A percentile compares a stretch with the other conserved stretches of the same genome.
Evolutionary conservation across 345 rosid species (phyloP).

Genomic region (Populus alba): DNA sequence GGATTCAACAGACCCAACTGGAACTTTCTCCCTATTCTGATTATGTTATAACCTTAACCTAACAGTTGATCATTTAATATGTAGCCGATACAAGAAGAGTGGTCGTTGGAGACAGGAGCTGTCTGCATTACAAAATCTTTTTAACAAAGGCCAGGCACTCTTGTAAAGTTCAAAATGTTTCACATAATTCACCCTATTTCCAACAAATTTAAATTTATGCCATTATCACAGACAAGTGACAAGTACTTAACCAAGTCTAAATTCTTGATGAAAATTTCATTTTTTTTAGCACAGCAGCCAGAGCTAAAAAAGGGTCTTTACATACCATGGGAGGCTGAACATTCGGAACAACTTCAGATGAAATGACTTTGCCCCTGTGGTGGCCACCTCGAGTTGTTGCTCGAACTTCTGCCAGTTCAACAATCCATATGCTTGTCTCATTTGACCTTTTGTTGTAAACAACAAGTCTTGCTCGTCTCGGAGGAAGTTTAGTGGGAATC

Average conservation of each 20-base stretch:
- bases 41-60: not conserved
- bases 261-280: not conserved
- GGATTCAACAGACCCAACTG: not conserved
- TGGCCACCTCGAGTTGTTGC: conserved; percentile 91
- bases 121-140: not conserved
- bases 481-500: conserved; percentile 83
- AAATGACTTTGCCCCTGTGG: conserved; percentile 86
- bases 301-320: not conserved
- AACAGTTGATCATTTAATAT: too few species aligned
- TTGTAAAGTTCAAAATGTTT: too few species aligned
- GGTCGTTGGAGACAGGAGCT: too few species aligned
- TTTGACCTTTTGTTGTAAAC: conserved; percentile 82
- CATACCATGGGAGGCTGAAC: conserved; percentile 92
- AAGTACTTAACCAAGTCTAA: not conserved
- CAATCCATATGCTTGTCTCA: conserved; percentile 80
- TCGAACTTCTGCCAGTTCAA: conserved; percentile 82
- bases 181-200: too few species aligned
- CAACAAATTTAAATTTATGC: not conserved
- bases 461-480: conserved; percentile 75
- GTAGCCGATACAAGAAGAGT: not conserved
- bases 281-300: not conserved
- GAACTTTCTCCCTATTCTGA: not conserved
- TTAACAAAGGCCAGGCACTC: too few species aligned
- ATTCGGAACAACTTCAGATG: conserved; percentile 68
- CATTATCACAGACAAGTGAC: not conserved